Percentiles rank a stretch among this genome's conserved stretches.
phyloP scores from a whole-genome alignment of 768 basidiomycete species.

The Fistulinella prunicolor region DNA sequence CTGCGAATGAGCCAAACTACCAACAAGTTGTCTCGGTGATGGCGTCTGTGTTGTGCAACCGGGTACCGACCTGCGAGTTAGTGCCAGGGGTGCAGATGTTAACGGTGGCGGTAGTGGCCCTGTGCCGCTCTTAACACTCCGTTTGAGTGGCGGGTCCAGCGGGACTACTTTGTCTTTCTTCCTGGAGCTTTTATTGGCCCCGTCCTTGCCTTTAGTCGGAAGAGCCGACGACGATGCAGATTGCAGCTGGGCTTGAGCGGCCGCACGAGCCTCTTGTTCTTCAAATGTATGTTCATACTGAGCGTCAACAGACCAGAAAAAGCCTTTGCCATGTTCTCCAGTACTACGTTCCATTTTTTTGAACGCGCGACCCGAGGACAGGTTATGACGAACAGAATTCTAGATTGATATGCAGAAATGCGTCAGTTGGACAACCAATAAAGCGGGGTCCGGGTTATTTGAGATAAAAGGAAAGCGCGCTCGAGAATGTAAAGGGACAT shows the following conservation, averaged over 20 bases:
- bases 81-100: slow-evolving; percentile 58
- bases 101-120: slow-evolving; percentile 64
- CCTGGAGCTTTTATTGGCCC: slow-evolving; percentile 31
- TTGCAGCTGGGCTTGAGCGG: slow-evolving; percentile 29
- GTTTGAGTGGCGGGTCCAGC: slow-evolving; percentile 63
- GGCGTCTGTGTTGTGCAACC: slow-evolving; percentile 3
- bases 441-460: slow-evolving; percentile 1
- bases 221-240: slow-evolving; percentile 23
- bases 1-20: not conserved
- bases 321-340: slow-evolving; percentile 87
- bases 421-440: slow-evolving; percentile 10
- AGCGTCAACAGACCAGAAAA: slow-evolving; percentile 89
- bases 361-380: slow-evolving; percentile 92
- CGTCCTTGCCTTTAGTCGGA: slow-evolving; percentile 36
- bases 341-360: slow-evolving; percentile 83
- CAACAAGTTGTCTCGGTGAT: slow-evolving; percentile 3
- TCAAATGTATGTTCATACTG: slow-evolving; percentile 63
- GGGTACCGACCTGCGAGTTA: slow-evolving; percentile 36
- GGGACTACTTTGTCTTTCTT: slow-evolving; percentile 59
- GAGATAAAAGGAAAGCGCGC: not conserved
- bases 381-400: slow-evolving; percentile 93
- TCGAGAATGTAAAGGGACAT: not conserved
- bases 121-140: slow-evolving; percentile 64
- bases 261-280: slow-evolving; percentile 60
- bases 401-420: slow-evolving; percentile 29